A percentile compares a stretch with the other conserved stretches of the same genome.
Evolutionary conservation across 768 basidiomycete genomes (phyloP).

Genomic region (Tulasnella sp.): DNA sequence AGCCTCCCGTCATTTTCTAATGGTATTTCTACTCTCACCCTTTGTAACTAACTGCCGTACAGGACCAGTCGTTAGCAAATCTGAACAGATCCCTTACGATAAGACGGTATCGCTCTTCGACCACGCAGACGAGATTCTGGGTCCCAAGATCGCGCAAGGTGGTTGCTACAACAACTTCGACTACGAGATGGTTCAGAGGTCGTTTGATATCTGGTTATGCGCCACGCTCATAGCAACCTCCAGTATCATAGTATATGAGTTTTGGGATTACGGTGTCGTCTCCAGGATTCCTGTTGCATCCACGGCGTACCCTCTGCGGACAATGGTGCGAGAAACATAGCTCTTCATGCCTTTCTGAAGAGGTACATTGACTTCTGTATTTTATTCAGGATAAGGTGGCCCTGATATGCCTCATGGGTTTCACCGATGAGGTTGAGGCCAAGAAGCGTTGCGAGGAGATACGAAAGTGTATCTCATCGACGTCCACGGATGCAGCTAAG

Average conservation of each 20-base stretch:
- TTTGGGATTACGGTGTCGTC: background rate
- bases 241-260: background rate
- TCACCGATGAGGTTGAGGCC: no score
- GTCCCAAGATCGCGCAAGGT: conserved; percentile 1
- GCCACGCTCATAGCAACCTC: background rate
- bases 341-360: no score
- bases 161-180: background rate
- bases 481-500: background rate
- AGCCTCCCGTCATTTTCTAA: no score
- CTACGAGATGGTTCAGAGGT: background rate
- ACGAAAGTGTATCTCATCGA: background rate
- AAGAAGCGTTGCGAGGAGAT: no score
- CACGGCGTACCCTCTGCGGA: conserved; percentile 1
- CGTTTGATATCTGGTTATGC: background rate
- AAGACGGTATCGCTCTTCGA: no score
- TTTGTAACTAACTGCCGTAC: no score
- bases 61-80: no score
- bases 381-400: no score
- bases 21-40: no score
- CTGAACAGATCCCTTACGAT: no score
- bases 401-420: no score
- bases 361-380: no score
- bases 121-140: background rate
- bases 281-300: background rate
- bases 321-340: background rate